phyloP scores from a whole-genome alignment of 148 eudicot species.

The Vaccinium myrtillus region DNA sequence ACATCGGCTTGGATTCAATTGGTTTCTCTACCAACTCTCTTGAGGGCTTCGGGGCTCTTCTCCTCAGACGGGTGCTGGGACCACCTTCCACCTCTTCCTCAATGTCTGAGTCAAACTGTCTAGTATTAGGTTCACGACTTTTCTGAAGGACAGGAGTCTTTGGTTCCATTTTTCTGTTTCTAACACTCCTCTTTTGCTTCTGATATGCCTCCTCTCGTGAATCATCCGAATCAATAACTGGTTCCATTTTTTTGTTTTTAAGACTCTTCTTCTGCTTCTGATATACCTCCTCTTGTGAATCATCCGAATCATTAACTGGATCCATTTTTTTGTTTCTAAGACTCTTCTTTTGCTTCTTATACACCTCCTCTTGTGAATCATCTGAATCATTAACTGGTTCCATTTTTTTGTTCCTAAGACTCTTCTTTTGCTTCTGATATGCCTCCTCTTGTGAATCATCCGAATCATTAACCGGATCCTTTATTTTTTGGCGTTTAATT shows the following conservation, averaged over 20 bases:
- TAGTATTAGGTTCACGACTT: constrained; percentile 21
- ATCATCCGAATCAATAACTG: background rate
- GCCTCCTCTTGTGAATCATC: constrained; percentile 14
- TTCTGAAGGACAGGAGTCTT: constrained; percentile 30
- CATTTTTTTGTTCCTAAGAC: background rate
- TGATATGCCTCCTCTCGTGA: constrained; percentile 28
- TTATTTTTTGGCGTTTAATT: constrained; percentile 37
- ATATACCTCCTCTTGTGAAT: constrained; percentile 28
- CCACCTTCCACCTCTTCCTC: constrained; percentile 62
- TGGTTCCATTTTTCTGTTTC: constrained; percentile 33
- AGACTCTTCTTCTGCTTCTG: constrained; percentile 37
- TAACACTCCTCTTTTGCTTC: constrained; percentile 36
- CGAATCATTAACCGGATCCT: constrained; percentile 28
- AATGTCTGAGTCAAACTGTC: constrained; percentile 27
- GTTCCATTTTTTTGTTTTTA: constrained; percentile 25
- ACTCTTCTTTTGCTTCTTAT: constrained; percentile 37
- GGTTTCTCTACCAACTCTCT: constrained; percentile 34
- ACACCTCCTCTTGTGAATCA: constrained; percentile 28
- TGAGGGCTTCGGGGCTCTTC: constrained; percentile 45
- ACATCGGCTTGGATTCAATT: constrained; percentile 29
- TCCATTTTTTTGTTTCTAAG: constrained; percentile 27
- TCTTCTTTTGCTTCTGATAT: background rate
- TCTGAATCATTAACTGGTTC: constrained; percentile 13
- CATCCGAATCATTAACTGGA: constrained; percentile 5
- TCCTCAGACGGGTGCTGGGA: constrained; percentile 80